Evolutionary conservation across 208 protist genomes (phyloP).

Genomic region (Hexamita inflata): DNA sequence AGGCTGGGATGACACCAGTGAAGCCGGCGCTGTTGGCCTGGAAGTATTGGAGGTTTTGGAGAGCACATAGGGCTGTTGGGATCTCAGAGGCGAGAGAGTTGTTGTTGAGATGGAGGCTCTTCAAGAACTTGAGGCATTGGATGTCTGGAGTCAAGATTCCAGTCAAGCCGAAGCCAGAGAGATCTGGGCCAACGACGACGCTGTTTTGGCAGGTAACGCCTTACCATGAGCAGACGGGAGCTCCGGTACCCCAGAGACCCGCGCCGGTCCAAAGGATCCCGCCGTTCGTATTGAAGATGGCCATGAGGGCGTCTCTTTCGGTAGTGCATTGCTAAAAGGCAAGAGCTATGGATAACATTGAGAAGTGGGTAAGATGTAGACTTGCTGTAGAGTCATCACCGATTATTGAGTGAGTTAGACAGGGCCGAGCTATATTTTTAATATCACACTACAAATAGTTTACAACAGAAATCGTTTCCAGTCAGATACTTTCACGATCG

Average conservation of each 20-base stretch:
- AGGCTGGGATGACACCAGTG: conserved; percentile 7
- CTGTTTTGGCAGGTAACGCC: conserved; percentile 2
- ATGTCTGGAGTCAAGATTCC: not conserved
- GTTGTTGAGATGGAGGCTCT: conserved; percentile 25
- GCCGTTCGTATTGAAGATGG: conserved; percentile 6
- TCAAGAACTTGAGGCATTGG: not conserved
- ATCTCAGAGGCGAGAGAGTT: not conserved
- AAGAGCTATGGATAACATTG: too few relatives aligned
- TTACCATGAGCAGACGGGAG: not conserved
- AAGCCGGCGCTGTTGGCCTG: conserved; percentile 13
- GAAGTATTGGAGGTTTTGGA: conserved; percentile 19
- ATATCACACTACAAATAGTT: too few relatives aligned
- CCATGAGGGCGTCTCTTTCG: not conserved
- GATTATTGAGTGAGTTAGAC: too few relatives aligned
- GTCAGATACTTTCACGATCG: too few relatives aligned
- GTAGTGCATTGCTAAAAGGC: not conserved
- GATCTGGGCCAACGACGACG: not conserved
- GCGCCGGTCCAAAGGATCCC: not conserved
- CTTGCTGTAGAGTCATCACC: too few relatives aligned
- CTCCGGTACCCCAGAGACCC: not conserved
- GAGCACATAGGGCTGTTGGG: not conserved
- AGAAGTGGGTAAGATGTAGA: too few relatives aligned
- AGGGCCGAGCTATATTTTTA: too few relatives aligned
- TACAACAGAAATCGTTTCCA: too few relatives aligned
- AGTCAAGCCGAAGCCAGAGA: not conserved